A percentile compares a stretch with the other conserved stretches of the same genome.
Conservation (phyloP, 768 basidiomycete genomes). For the Rhizopogon vulgaris region DNA sequence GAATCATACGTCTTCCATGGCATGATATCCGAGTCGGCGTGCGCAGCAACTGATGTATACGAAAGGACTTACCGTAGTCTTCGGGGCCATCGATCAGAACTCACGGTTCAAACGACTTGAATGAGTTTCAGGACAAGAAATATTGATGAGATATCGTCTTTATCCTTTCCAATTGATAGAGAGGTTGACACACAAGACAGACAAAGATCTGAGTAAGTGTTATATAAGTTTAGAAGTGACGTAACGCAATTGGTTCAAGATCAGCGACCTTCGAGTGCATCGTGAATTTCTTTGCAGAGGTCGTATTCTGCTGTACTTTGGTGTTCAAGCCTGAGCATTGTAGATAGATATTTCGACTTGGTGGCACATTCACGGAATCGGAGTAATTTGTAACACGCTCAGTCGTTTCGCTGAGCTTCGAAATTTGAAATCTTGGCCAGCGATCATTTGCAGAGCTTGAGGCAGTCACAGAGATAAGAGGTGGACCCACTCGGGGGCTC, state of each 20-base stretch:
- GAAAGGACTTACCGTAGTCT: neutral
- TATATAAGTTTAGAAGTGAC: neutral
- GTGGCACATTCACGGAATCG: neutral
- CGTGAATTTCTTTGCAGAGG: neutral
- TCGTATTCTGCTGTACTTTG: no score
- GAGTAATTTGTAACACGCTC: neutral
- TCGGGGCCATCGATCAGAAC: neutral
- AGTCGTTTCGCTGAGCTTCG: neutral
- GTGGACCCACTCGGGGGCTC: neutral
- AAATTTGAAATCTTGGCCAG: neutral
- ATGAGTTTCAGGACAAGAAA: neutral
- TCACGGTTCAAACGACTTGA: neutral
- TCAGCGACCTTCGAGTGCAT: neutral
- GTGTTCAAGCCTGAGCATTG: neutral
- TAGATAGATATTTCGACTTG: neutral
- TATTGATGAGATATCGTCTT: neutral
- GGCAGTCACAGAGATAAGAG: constrained; percentile 13
- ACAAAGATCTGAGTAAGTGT: neutral
- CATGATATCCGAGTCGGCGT: neutral
- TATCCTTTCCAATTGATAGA: neutral
- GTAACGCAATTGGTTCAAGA: neutral
- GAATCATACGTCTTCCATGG: neutral
- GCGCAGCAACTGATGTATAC: neutral
- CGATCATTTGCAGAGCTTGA: neutral
- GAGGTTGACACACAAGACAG: neutral